Conservation (phyloP, 345 rosid genomes). For the Gossypium anomalum region DNA sequence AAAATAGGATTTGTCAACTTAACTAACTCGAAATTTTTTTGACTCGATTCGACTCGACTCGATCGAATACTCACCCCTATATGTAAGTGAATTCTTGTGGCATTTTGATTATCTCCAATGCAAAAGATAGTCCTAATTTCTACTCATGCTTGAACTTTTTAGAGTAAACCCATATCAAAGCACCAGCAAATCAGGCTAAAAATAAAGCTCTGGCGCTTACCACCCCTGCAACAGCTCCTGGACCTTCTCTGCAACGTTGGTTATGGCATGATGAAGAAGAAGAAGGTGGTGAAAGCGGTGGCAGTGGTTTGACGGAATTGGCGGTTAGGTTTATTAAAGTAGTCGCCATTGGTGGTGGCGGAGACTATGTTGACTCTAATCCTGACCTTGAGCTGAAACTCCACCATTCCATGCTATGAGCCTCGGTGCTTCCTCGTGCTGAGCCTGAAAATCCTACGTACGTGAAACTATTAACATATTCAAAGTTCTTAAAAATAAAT, state of each 20-base stretch:
- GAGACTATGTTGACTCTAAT: slow-evolving; percentile 30
- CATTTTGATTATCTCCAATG: slow-evolving; percentile 69
- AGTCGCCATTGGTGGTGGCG: slow-evolving; percentile 59
- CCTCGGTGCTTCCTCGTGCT: slow-evolving; percentile 96
- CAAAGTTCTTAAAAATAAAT: slow-evolving; percentile 22
- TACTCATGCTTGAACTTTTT: slow-evolving; percentile 44
- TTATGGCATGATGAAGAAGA: slow-evolving; percentile 63
- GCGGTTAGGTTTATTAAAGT: slow-evolving; percentile 66
- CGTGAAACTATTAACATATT: slow-evolving; percentile 74
- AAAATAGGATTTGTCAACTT: no score
- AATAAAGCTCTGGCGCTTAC: slow-evolving; percentile 87
- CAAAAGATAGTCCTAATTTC: slow-evolving; percentile 53
- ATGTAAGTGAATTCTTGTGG: slow-evolving; percentile 86
- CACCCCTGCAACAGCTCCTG: slow-evolving; percentile 97
- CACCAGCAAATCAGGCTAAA: slow-evolving; percentile 70
- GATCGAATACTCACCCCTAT: no score
- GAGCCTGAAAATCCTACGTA: slow-evolving; percentile 97
- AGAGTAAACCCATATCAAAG: slow-evolving; percentile 67
- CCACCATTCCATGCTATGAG: slow-evolving; percentile 94
- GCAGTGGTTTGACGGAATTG: slow-evolving; percentile 50
- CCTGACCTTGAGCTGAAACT: slow-evolving; percentile 70
- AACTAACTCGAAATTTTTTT: no score
- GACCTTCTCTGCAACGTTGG: slow-evolving; percentile 70
- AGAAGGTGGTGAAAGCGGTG: slow-evolving; percentile 25
- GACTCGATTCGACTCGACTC: no score